Base-by-base conservation (phyloP, 306 rosid genomes). In the Cucurbita argyrosperma region DNA sequence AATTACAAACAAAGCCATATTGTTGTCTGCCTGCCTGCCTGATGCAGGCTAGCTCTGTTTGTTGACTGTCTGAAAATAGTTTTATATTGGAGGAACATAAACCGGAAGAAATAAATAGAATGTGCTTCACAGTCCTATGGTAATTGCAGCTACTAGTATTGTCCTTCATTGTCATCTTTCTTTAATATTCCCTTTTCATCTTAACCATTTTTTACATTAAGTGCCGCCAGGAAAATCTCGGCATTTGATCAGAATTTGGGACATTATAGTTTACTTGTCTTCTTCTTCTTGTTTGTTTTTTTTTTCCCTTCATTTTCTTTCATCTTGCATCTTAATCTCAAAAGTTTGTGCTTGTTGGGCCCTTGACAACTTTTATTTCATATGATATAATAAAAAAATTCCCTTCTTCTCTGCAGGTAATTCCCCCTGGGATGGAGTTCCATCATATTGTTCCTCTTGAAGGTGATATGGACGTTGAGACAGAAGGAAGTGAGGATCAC, bases 351-450 rank as follows among this genome's bases (percentile, higher is more conserved):
- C 9, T 15, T 79, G 55, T 54, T 38, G 77, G 72, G 54, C 62
- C 49, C 66, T 56, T 30, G 69, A 60, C 80, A 73, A 60, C 78
- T 54, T 62, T 72, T 58, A 26, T 59, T 77, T 80, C 38, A 40
- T 71, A 18, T 0, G 68, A 66, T 61, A 15, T 35, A 83, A 75
- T 59, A 70, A 76, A 46, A 76, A 46, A 53, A 70, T 37, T 76
- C 46, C 66, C 69, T 63, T 54, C 40, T 64, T 47, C 43, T 75
- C 54, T 83, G 87, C 89, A 94, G 98, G 57, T 81, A 78, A 94
- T 94, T 84, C 90, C 98, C 61, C 98, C 98, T 42, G 98, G 98
- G 63, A 94, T 94, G 98, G 98, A 94, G 88, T 94, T 94, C 81
- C 94, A 90, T 83, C 95, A 94, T 82, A 94, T 94, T 83, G 82